Percentiles rank a stretch among this genome's conserved stretches.
Evolutionary conservation across 768 basidiomycete genomes (phyloP).

Genomic region (Serendipita vermifera): DNA sequence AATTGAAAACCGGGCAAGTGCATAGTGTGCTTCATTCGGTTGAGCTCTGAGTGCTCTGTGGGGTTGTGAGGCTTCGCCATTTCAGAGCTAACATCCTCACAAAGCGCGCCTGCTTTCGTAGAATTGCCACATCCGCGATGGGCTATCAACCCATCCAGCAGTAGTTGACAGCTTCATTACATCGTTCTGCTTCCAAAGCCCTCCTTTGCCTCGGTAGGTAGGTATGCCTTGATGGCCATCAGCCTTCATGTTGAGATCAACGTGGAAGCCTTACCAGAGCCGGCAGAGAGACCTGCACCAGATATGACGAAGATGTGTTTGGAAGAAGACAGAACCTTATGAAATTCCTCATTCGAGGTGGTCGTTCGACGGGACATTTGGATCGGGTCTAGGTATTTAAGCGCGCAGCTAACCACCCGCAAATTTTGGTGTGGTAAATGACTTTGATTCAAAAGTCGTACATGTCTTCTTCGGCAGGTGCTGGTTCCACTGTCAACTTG

Average conservation of each 20-base stretch:
- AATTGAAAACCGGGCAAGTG: conserved; percentile 35
- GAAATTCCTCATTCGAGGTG: conserved; percentile 19
- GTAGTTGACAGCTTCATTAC: conserved; percentile 41
- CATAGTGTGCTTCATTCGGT: conserved; percentile 45
- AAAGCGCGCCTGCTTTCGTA: conserved; percentile 45
- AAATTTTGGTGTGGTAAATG: too few relatives aligned
- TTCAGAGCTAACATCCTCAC: conserved; percentile 12
- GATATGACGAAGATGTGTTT: conserved; percentile 32
- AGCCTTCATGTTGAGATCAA: too few relatives aligned
- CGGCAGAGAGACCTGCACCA: conserved; percentile 53
- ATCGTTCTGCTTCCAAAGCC: conserved; percentile 38
- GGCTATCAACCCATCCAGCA: conserved; percentile 36
- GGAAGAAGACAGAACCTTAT: conserved; percentile 15
- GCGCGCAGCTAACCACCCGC: too few relatives aligned
- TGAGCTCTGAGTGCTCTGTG: conserved; percentile 33
- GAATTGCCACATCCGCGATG: conserved; percentile 47
- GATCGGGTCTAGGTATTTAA: too few relatives aligned
- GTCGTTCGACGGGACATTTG: too few relatives aligned
- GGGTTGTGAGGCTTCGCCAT: conserved; percentile 13
- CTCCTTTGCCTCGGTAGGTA: conserved; percentile 42
- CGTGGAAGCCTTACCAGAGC: conserved; percentile 38
- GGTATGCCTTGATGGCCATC: conserved; percentile 25
- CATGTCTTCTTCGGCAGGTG: conserved; percentile 11
- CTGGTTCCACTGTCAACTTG: conserved; percentile 30
- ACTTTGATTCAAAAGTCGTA: conserved; percentile 12